Evolutionary conservation across 306 rosid species (phyloP).

Genomic region (Senna tora): DNA sequence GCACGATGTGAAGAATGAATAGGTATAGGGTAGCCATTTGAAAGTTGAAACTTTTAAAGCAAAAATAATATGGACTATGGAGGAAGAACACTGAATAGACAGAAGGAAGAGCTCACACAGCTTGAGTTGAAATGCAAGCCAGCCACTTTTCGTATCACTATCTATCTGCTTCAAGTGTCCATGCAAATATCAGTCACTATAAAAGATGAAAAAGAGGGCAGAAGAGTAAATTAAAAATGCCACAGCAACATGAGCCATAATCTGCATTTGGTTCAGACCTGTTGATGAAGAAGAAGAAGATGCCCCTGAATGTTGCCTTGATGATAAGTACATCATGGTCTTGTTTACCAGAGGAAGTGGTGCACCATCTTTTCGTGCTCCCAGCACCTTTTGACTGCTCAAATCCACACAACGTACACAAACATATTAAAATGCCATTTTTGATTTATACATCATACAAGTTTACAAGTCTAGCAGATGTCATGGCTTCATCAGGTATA

Average conservation of each 20-base stretch:
- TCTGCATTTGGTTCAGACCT: constrained; percentile 46
- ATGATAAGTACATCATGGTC: constrained; percentile 80
- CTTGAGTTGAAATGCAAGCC: constrained; percentile 14
- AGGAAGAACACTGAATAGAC: constrained; percentile 16
- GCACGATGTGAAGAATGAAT: constrained; percentile 42
- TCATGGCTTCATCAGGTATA: too few species aligned
- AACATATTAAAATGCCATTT: constrained; percentile 6
- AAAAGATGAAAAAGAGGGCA: constrained; percentile 36
- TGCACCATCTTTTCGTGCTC: constrained; percentile 73
- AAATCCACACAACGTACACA: constrained; percentile 15
- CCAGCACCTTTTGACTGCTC: constrained; percentile 78
- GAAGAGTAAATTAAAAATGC: constrained; percentile 39
- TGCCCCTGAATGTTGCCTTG: constrained; percentile 41
- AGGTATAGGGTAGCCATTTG: constrained; percentile 14
- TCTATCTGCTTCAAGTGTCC: constrained; percentile 45
- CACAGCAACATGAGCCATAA: constrained; percentile 33
- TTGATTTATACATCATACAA: constrained; percentile 7
- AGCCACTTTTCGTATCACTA: constrained; percentile 25
- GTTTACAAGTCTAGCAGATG: neutral
- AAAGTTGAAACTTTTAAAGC: neutral
- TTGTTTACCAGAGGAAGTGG: constrained; percentile 78
- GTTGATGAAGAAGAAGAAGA: constrained; percentile 46
- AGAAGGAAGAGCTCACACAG: constrained; percentile 31
- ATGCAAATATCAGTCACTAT: constrained; percentile 31
- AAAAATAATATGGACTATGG: constrained; percentile 18